Evolutionary conservation across 163 green algal species (phyloP).

Genomic region (Trebouxia gelatinosa): DNA sequence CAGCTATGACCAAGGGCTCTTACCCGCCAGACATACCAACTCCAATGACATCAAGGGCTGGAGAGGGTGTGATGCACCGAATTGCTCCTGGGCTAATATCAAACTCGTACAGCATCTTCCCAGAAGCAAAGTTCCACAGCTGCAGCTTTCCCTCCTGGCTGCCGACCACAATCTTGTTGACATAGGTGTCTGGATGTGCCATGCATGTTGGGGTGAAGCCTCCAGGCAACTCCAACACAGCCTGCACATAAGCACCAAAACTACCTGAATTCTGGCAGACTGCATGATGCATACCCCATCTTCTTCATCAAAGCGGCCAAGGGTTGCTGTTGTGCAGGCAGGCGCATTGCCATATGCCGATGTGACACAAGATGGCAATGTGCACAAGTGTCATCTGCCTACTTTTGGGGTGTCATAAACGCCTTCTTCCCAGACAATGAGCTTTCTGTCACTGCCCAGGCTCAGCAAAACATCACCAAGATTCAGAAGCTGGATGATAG

Average conservation of each 20-base stretch:
- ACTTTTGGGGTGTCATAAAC: constrained; percentile 47
- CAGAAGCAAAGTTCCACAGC: constrained; percentile 87
- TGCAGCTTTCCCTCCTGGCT: constrained; percentile 70
- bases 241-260: constrained; percentile 22
- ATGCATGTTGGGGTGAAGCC: constrained; percentile 84
- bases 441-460: constrained; percentile 56
- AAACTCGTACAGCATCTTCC: constrained; percentile 73
- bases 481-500: constrained; percentile 64
- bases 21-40: constrained; percentile 85
- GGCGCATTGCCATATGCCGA: neutral
- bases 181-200: constrained; percentile 93
- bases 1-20: no score
- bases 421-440: constrained; percentile 74
- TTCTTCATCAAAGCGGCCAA: no score
- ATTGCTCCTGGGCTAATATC: constrained; percentile 49
- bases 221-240: constrained; percentile 45
- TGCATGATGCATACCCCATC: no score
- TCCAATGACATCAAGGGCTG: constrained; percentile 90
- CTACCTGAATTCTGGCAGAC: no score
- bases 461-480: constrained; percentile 77
- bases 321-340: no score
- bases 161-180: constrained; percentile 95
- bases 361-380: neutral
- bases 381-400: no score
- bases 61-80: constrained; percentile 64